These are phyloP conservation scores for Aspergillus biplanus DNA, from an alignment of 495 filamentous ascomycete genomes.

Conservation along the genomic window DNA sequence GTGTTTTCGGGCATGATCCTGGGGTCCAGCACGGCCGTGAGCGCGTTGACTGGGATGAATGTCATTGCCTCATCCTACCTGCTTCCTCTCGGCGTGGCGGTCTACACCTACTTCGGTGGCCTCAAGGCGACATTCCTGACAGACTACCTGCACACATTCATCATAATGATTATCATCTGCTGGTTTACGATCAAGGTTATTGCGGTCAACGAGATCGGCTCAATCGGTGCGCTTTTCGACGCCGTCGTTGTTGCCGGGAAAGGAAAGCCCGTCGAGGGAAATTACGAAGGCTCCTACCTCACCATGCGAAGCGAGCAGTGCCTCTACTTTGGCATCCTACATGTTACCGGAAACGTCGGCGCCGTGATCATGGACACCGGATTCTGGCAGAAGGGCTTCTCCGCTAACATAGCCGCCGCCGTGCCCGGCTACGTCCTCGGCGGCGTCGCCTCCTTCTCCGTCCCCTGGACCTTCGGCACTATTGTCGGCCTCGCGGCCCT, in stretches of 20 bases:
- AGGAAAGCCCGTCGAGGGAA: slow-evolving; percentile 37
- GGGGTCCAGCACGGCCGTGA: slow-evolving; percentile 13
- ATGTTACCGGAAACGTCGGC: slow-evolving; percentile 37
- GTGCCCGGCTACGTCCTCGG: slow-evolving; percentile 7
- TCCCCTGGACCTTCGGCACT: slow-evolving; percentile 2
- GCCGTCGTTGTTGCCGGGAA: slow-evolving; percentile 37
- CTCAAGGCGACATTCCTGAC: slow-evolving; percentile 42
- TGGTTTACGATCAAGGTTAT: slow-evolving; percentile 42
- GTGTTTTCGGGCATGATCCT: slow-evolving; percentile 6
- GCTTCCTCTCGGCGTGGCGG: slow-evolving; percentile 28
- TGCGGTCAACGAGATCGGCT: slow-evolving; percentile 35
- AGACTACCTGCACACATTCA: slow-evolving; percentile 26
- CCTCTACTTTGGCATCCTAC: slow-evolving; percentile 10
- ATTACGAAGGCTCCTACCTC: slow-evolving; percentile 41
- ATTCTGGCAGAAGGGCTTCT: slow-evolving; percentile 12
- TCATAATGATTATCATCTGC: slow-evolving; percentile 41
- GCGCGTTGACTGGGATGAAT: slow-evolving; percentile 36
- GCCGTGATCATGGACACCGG: slow-evolving; percentile 22
- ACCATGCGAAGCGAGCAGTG: slow-evolving; percentile 12
- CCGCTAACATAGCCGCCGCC: slow-evolving; percentile 2
- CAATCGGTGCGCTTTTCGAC: slow-evolving; percentile 39
- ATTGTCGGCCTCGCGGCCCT: slow-evolving; percentile 6
- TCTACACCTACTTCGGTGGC: slow-evolving; percentile 35
- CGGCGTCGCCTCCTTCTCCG: background rate
- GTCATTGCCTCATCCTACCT: slow-evolving; percentile 33